phyloP scores from a whole-genome alignment of 768 basidiomycete species.

The Naganishia antarctica region DNA sequence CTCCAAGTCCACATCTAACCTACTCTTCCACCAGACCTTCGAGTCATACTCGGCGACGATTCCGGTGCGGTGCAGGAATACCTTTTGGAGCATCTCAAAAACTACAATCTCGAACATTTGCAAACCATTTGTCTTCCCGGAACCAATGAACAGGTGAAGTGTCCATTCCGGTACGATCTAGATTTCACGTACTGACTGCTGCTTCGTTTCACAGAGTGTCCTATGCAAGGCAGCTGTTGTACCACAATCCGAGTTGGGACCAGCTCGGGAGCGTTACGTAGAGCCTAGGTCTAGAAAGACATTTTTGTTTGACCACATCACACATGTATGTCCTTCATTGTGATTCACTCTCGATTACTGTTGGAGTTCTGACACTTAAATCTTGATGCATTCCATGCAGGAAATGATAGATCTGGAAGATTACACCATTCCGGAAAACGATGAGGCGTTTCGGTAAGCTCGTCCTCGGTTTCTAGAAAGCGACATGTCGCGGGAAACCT shows the following conservation, averaged over 20 bases:
- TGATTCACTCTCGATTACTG: slow-evolving; percentile 41
- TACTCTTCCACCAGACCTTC: slow-evolving; percentile 62
- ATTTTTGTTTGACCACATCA: slow-evolving; percentile 80
- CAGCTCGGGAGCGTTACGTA: slow-evolving; percentile 64
- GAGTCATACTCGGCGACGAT: slow-evolving; percentile 82
- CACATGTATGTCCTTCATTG: slow-evolving; percentile 56
- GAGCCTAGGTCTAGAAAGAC: slow-evolving; percentile 74
- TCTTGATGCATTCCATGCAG: slow-evolving; percentile 39
- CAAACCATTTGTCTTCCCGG: slow-evolving; percentile 79
- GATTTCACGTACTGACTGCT: neutral
- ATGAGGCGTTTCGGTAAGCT: slow-evolving; percentile 70
- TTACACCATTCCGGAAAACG: slow-evolving; percentile 59
- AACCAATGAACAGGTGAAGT: slow-evolving; percentile 65
- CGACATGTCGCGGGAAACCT: neutral
- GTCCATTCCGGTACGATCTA: neutral
- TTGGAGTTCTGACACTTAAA: too few relatives aligned
- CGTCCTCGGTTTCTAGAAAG: neutral
- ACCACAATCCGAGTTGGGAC: neutral
- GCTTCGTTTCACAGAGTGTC: slow-evolving; percentile 59
- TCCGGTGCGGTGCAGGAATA: slow-evolving; percentile 66
- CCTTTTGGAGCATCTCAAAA: slow-evolving; percentile 67
- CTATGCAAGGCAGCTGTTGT: slow-evolving; percentile 59
- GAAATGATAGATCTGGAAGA: slow-evolving; percentile 68
- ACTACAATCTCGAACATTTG: slow-evolving; percentile 86
- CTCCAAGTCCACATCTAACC: neutral